Conservation (phyloP, 2,329 filamentous ascomycete species). For the Phaeosphaeriaceae sp. region DNA sequence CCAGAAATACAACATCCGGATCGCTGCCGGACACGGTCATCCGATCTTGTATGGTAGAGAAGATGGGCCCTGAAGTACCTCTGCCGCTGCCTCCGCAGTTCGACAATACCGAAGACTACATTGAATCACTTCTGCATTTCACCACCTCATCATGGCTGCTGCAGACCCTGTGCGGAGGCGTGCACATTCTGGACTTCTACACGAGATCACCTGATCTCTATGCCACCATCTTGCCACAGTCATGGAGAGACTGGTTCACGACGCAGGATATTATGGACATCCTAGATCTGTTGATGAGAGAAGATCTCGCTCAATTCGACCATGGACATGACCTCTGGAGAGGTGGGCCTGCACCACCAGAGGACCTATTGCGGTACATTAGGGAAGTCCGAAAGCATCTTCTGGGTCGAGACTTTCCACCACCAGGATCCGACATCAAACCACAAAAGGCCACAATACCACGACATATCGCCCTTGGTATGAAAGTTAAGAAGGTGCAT, state of each 20-base stretch:
- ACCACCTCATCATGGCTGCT: conserved; percentile 76
- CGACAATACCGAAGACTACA: conserved; percentile 74
- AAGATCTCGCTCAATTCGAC: conserved; percentile 65
- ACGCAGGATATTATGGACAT: conserved; percentile 75
- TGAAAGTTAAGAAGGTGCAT: conserved; percentile 95
- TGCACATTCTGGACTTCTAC: conserved; percentile 96
- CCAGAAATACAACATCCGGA: conserved; percentile 6
- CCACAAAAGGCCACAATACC: conserved; percentile 65
- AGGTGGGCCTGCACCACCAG: conserved; percentile 53
- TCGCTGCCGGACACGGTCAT: not conserved
- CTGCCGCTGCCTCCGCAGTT: conserved; percentile 78
- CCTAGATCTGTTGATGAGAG: conserved; percentile 80
- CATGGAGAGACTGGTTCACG: conserved; percentile 84
- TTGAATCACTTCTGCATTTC: conserved; percentile 79
- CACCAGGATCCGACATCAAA: conserved; percentile 25
- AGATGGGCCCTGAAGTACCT: conserved; percentile 57
- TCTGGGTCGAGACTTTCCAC: conserved; percentile 67
- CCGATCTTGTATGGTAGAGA: conserved; percentile 2
- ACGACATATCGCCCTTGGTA: conserved; percentile 79
- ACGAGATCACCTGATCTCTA: conserved; percentile 86
- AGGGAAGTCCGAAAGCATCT: conserved; percentile 72
- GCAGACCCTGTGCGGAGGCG: conserved; percentile 91
- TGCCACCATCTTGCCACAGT: conserved; percentile 73
- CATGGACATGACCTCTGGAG: conserved; percentile 46
- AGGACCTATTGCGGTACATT: conserved; percentile 74